A percentile compares a stretch with the other conserved stretches of the same genome.
Evolutionary conservation across 805 yeast genomes (phyloP).

Genomic region (Candida dendrica): DNA sequence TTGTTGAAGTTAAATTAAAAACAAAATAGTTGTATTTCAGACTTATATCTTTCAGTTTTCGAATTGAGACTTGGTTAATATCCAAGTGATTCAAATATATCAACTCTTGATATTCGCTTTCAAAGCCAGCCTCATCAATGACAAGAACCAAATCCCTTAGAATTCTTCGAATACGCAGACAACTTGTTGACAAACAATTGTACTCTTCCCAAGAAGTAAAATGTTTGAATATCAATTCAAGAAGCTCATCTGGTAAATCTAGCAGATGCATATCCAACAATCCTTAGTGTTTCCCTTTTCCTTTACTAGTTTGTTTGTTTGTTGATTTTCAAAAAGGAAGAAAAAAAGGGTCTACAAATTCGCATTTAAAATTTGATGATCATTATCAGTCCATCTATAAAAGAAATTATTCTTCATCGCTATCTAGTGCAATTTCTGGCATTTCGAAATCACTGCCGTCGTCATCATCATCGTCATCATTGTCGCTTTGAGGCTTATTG

Average conservation of each 20-base stretch:
- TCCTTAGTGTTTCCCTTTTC: too few relatives aligned
- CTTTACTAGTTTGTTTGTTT: not conserved
- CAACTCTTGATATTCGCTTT: not conserved
- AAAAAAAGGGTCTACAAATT: not conserved
- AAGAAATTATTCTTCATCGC: conserved; percentile 37
- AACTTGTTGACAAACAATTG: not conserved
- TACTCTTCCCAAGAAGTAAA: not conserved
- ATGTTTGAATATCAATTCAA: not conserved
- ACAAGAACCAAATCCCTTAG: conserved; percentile 5
- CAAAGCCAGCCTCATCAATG: conserved; percentile 2
- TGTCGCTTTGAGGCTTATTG: conserved; percentile 8
- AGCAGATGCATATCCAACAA: not conserved
- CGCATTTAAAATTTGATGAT: too few relatives aligned
- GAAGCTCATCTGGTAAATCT: not conserved
- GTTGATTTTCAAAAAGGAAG: not conserved
- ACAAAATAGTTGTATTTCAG: conserved; percentile 9
- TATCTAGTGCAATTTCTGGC: conserved; percentile 35
- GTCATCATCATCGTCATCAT: conserved; percentile 17
- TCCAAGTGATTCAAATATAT: conserved; percentile 1
- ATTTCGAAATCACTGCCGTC: conserved; percentile 44
- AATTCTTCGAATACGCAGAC: not conserved
- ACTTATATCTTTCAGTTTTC: conserved; percentile 1
- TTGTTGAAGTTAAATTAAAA: conserved; percentile 6
- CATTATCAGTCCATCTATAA: conserved; percentile 5
- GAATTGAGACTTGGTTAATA: conserved; percentile 6